Evolutionary conservation across 148 eudicot genomes (phyloP).

Genomic region (Pouteria glomerata): DNA sequence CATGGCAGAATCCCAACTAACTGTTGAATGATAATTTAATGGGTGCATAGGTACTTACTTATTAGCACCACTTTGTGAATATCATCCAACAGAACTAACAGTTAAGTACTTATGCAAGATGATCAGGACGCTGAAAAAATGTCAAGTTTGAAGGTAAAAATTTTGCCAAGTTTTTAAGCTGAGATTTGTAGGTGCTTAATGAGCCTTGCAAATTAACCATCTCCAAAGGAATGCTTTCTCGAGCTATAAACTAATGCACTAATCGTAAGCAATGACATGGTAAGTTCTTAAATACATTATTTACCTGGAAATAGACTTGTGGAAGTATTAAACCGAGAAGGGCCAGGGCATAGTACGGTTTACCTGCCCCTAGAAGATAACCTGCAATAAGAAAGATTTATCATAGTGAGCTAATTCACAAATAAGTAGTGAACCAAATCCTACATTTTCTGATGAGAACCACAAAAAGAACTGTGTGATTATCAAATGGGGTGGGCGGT

Average conservation of each 20-base stretch:
- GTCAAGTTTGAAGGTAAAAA: not conserved
- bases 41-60: not conserved
- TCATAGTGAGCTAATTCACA: conserved; percentile 9
- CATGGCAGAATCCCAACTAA: too few relatives aligned
- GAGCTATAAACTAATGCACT: not conserved
- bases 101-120: not conserved
- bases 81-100: not conserved
- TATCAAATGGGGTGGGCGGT: too few relatives aligned
- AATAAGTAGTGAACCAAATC: not conserved
- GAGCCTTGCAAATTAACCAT: not conserved
- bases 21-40: not conserved
- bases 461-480: not conserved
- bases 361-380: conserved; percentile 84
- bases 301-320: conserved; percentile 93
- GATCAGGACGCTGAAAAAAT: not conserved
- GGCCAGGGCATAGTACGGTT: conserved; percentile 78
- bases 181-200: not conserved
- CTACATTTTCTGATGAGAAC: not conserved
- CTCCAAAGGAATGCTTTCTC: not conserved
- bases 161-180: not conserved
- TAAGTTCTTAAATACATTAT: not conserved
- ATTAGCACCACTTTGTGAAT: not conserved
- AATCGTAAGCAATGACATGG: not conserved
- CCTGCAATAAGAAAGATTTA: conserved; percentile 39
- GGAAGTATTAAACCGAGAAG: conserved; percentile 70